Percentiles rank a stretch among this genome's conserved stretches.
These are phyloP conservation scores for Dillenia suffruticosa DNA, from an alignment of 164 flowering plant species.

Conservation along the genomic window DNA sequence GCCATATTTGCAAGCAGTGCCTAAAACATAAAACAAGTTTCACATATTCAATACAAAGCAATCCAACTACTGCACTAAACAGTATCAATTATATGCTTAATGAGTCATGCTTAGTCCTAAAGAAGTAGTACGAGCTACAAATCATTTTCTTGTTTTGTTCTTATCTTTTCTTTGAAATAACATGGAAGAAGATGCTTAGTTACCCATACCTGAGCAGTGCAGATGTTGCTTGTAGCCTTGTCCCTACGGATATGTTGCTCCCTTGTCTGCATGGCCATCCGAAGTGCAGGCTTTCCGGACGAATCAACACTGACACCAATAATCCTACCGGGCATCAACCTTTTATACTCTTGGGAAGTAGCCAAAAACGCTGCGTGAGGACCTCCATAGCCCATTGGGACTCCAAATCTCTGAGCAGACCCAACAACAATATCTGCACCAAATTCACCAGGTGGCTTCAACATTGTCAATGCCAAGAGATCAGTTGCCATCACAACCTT, in stretches of 20 bases:
- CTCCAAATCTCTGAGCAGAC: conserved; percentile 96
- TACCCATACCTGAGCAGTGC: conserved; percentile 85
- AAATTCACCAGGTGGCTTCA: conserved; percentile 97
- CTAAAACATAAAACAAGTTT: conserved; percentile 27
- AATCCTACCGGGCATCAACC: conserved; percentile 99
- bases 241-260: conserved; percentile 98
- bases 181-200: too few relatives aligned
- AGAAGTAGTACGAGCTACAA: too few relatives aligned
- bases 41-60: too few relatives aligned
- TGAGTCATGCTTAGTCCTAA: too few relatives aligned
- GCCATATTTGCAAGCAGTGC: conserved; percentile 99
- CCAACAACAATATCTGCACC: conserved; percentile 94
- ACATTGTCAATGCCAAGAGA: conserved; percentile 79
- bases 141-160: too few relatives aligned
- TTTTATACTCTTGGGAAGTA: conserved; percentile 93
- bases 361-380: conserved; percentile 99
- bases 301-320: conserved; percentile 97
- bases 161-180: too few relatives aligned
- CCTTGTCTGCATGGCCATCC: conserved; percentile 99
- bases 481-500: conserved; percentile 98
- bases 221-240: conserved; percentile 99
- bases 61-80: too few relatives aligned
- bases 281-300: conserved; percentile 82
- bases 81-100: too few relatives aligned
- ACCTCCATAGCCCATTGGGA: conserved; percentile 99